A percentile compares a stretch with the other conserved stretches of the same genome.
Evolutionary conservation across 2,329 filamentous ascomycete genomes (phyloP).

Genomic region (Pyrenophora teres): DNA sequence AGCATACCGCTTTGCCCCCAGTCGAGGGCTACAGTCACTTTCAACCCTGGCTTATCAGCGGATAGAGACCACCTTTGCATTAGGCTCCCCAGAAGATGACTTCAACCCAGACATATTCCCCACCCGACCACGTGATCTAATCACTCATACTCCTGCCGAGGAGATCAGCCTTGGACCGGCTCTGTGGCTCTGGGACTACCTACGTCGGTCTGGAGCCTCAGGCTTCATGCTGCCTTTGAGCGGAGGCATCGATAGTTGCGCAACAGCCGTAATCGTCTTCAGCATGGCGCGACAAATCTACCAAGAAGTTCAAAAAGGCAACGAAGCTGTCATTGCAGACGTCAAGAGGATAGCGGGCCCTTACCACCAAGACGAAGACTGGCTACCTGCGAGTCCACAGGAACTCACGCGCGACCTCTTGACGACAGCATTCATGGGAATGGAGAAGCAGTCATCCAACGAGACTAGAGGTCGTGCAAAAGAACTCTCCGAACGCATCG

Average conservation of each 20-base stretch:
- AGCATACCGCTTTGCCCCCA: conserved; percentile 61
- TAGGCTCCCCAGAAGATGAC: conserved; percentile 50
- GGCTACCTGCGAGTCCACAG: conserved; percentile 61
- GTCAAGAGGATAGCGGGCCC: conserved; percentile 58
- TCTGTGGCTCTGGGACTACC: conserved; percentile 70
- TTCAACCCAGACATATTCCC: conserved; percentile 54
- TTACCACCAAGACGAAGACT: conserved; percentile 49
- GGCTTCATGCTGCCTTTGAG: conserved; percentile 63
- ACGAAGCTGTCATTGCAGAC: conserved; percentile 61
- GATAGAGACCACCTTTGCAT: conserved; percentile 51
- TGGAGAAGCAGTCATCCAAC: conserved; percentile 55
- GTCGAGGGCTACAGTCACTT: conserved; percentile 63
- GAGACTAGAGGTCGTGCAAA: conserved; percentile 71
- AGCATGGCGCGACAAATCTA: conserved; percentile 63
- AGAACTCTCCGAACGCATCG: conserved; percentile 65
- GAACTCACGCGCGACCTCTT: conserved; percentile 65
- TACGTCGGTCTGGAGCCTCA: conserved; percentile 56
- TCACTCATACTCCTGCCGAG: conserved; percentile 60
- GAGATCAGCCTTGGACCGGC: conserved; percentile 66
- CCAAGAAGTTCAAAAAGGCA: conserved; percentile 55
- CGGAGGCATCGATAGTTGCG: conserved; percentile 65
- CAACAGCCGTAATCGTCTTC: conserved; percentile 32
- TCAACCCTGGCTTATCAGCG: conserved; percentile 54
- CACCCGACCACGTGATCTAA: conserved; percentile 46
- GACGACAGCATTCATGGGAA: conserved; percentile 52